Evolutionary conservation across 2,329 filamentous ascomycete genomes (phyloP).

Genomic region (Bipolaris bicolor): DNA sequence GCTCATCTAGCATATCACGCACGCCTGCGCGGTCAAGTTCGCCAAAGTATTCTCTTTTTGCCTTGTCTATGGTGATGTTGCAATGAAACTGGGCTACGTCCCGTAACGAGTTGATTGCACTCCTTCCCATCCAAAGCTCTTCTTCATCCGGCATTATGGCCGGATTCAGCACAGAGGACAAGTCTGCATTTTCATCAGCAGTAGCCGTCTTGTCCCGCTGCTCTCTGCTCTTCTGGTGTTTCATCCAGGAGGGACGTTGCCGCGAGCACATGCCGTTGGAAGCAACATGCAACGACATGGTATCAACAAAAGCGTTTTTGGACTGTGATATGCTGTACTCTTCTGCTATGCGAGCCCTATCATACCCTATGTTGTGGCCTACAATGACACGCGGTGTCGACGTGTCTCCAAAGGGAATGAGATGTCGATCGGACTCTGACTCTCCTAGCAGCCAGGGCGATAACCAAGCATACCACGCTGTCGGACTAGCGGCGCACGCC

Average conservation of each 20-base stretch:
- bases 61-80: conserved; percentile 88
- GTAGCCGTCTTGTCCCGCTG: conserved; percentile 78
- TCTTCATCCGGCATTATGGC: conserved; percentile 77
- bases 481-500: conserved; percentile 90
- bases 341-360: conserved; percentile 84
- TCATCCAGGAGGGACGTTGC: conserved; percentile 96
- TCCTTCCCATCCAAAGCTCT: conserved; percentile 93
- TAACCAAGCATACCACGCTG: conserved; percentile 95
- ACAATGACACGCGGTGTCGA: conserved; percentile 76
- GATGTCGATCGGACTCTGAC: conserved; percentile 74
- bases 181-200: conserved; percentile 71
- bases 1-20: conserved; percentile 73
- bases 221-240: conserved; percentile 88
- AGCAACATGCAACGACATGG: conserved; percentile 96
- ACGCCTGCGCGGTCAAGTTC: conserved; percentile 77
- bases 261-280: conserved; percentile 99
- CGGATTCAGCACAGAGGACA: conserved; percentile 73
- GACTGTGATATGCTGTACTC: conserved; percentile 87
- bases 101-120: conserved; percentile 90
- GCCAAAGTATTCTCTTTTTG: conserved; percentile 83
- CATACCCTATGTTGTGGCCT: conserved; percentile 95
- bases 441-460: conserved; percentile 94
- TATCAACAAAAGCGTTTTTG: conserved; percentile 87
- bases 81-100: conserved; percentile 98
- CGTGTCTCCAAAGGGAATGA: conserved; percentile 86